Base-by-base conservation (phyloP, 2,329 filamentous ascomycete species). In the Penicillium sp. region DNA sequence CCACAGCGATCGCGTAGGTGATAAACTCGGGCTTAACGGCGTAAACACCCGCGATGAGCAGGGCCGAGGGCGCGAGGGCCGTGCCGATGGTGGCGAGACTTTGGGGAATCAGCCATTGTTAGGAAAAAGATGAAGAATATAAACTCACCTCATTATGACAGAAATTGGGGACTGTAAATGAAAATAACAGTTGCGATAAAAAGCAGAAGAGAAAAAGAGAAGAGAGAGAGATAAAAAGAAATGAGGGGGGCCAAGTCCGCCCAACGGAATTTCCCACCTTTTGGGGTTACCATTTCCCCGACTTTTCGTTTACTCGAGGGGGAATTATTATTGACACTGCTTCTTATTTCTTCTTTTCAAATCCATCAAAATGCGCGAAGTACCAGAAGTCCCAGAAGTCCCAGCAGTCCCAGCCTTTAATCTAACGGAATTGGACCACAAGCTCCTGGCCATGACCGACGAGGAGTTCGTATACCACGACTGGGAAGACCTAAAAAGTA, bases 21-120 rank as follows among this genome's bases (percentile, higher is more conserved):
- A 87, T 72, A 84, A 85, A 94, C 75, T 93, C 89, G 64, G 79
- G 81, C 84, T 95, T 95, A 67, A 92, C 81, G 68, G 95, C 88
- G 61, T 85, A 81, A 43, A 86, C 87, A 67, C 91, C 91, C 51
- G 91, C 76, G 59, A 97, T 79, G 59, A 96, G 78, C 36, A 96
- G 83, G 58, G 82, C 85, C n/a, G 87, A 88, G 61, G 92, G 92
- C 69, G 95, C 87, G 75, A 93, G 92, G 68, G 95, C 84, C 71
- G 89, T 90, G 76, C 91, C 86, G 71, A 93, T 77, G 71, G 88
- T 91, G 55, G 70, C 60, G 61, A 68, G 61, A 63, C 68, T 71
- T 47, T 1, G 59, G 34, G 29, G 45, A 48, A 55, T 60, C 51
- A 59, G 55, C 53, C 56, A 62, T 57, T 60, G 55, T 46, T 19